Percentiles rank a stretch among this genome's conserved stretches.
Conservation (phyloP, 2,329 filamentous ascomycete species). For the Penicillium fuscoglaucum region DNA sequence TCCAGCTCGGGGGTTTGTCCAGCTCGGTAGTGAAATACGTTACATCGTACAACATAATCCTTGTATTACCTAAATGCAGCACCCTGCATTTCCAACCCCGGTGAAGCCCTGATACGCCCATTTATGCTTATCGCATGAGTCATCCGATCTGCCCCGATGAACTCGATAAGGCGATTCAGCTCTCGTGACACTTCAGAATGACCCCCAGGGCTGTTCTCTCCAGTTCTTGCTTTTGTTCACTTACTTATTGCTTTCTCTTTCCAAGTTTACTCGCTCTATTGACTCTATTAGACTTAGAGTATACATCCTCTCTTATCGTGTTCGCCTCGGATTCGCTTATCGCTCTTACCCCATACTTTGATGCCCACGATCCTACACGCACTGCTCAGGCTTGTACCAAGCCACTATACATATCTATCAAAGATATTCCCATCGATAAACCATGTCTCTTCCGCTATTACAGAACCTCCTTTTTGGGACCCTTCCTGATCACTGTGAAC, state of each 20-base stretch:
- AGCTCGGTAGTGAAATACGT: no score
- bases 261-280: background rate
- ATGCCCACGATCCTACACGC: background rate
- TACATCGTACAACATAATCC: background rate
- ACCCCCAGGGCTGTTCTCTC: background rate
- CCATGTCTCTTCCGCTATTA: constrained; percentile 36
- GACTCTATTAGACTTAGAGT: constrained; percentile 1
- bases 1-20: no score
- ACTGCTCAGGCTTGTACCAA: background rate
- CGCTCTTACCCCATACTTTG: constrained; percentile 8
- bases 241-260: background rate
- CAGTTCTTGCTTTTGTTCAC: background rate
- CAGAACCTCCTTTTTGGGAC: constrained; percentile 28
- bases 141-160: constrained; percentile 10
- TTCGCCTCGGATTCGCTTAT: constrained; percentile 9
- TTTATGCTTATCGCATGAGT: constrained; percentile 12
- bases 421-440: constrained; percentile 1
- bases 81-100: background rate
- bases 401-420: background rate
- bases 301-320: background rate
- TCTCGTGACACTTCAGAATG: constrained; percentile 13
- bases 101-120: constrained; percentile 7
- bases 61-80: background rate
- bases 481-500: constrained; percentile 61
- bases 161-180: constrained; percentile 6